These are phyloP conservation scores for Spinacia oleracea DNA, from an alignment of 179 eudicot species.

Conservation along the genomic window DNA sequence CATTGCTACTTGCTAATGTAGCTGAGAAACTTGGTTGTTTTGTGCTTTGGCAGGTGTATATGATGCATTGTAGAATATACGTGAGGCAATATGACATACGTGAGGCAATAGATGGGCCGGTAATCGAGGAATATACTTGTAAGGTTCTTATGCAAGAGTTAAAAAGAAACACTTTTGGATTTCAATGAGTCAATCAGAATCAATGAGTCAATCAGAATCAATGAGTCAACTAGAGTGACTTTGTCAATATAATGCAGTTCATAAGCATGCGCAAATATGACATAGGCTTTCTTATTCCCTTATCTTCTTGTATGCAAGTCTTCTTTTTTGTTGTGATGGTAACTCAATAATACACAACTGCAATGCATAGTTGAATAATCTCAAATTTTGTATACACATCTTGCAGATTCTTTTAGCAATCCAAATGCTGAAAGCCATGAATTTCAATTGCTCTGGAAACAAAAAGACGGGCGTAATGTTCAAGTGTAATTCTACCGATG, in stretches of 20 bases:
- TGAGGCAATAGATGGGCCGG: slow-evolving; percentile 68
- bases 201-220: too few species aligned
- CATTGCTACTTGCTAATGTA: background rate
- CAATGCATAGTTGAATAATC: background rate
- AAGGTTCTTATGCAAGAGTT: slow-evolving; percentile 24
- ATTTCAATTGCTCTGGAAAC: slow-evolving; percentile 70
- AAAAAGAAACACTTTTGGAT: background rate
- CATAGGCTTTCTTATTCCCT: background rate
- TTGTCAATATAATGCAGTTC: background rate
- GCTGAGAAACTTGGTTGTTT: background rate
- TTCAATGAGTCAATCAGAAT: too few species aligned
- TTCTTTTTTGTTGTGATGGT: slow-evolving; percentile 12
- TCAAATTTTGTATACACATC: background rate
- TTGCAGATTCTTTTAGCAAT: slow-evolving; percentile 84
- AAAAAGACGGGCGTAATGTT: slow-evolving; percentile 82
- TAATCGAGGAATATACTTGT: slow-evolving; percentile 96
- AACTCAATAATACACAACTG: background rate
- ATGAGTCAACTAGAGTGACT: background rate
- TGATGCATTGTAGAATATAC: slow-evolving; percentile 90
- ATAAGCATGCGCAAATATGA: background rate
- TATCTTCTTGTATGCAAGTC: background rate
- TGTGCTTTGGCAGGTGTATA: slow-evolving; percentile 66
- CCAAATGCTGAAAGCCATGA: slow-evolving; percentile 77
- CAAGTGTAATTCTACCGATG: slow-evolving; percentile 60
- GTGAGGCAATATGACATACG: too few species aligned